Evolutionary conservation across 1,284 basidiomycete species (phyloP), one percentile per base, ranked within the genome.

Genomic region (Flammula alnicola): DNA sequence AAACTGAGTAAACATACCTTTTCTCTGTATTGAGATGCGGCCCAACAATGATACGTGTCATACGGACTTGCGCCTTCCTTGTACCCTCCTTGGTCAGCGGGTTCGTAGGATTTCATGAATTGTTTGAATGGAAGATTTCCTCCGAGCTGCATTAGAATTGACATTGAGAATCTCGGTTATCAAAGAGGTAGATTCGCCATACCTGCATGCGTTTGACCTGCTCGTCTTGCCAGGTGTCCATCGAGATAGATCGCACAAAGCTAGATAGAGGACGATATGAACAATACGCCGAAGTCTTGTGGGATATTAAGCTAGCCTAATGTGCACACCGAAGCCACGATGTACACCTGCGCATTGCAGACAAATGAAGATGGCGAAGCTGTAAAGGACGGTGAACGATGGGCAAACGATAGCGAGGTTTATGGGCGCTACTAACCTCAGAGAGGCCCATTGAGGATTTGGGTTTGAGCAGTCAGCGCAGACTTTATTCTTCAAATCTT

Each of bases 201-300:
- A 92, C 91, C 82, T 90, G 85, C 92, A 98, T 96, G 58, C 93
- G 85, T 63, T 76, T 86, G 59, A 96, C 76, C 69, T 98, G 94
- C 46, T 94, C 91, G 31, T 87, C 83, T 51, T 92, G 89, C 94
- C 94, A 97, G 61, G 93, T 89, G 72, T 96, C 94, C 94, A 97
- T 97, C 48, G 93, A 95, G 60, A 93, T 84, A 40, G 91, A 94
- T 63, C 93, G 81, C 46, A 96, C 91, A 71, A 95, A 95, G 64
- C 91, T 94, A 69, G 31, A 54, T 26, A 51, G 42, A 60, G 54
- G 37, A 52, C 27, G 47, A 51, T 31, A 57, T 61, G 43, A 64
- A 61, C 56, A 62, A 53, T 5, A 47, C 26, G 35, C 29, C 14
- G 32, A 43, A 9, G 49, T 26, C 27, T 43, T 48, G 42, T 45